Evolutionary conservation across 495 filamentous ascomycete genomes (phyloP), one percentile per base, ranked within the genome.

Genomic region (Xylaria telfairii): DNA sequence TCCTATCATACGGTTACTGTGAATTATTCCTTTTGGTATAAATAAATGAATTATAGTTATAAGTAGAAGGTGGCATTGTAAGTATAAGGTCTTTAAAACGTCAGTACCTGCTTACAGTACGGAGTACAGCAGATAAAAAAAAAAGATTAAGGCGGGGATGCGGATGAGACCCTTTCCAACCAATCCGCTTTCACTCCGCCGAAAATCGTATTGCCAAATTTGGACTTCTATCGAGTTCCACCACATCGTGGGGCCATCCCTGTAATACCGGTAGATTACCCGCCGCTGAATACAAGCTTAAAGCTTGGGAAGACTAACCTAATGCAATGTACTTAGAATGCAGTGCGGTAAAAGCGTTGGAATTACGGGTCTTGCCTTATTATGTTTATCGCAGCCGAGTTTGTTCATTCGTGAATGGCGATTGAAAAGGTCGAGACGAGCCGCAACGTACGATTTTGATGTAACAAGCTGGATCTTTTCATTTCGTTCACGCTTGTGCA

Each of bases 161-260:
- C n/a, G 54, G 28, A 37, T 57, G 54, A 19, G 30, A 30, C 17
- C 37, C 30, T 30, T 57, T 57, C 30, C 32, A 37, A 12, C 54
- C 54, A 37, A 37, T 59, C 54, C 54, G 54, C 54, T 32, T 57
- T 34, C 54, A n/a, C 54, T 37, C 54, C 30, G 13, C 56, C 8
- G 19, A 59, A 32, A 21, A n/a, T 34, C 17, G 9, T 59, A 59
- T 54, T 54, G 26, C 51, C 26, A 30, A 54, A 30, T 54, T 54
- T 26, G 51, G 51, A 17, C 51, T 24, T 53, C 24, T 51, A 47
- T 9, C 21, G 47, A 26, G 26, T 28, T 34, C 28, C 28, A 34
- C 54, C 13, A 59, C 56, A 59, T 59, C 56, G 56, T 32, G 51
- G 51, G 24, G 30, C 4, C 51, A 54, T 30, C 51, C 47, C 51